phyloP scores from a whole-genome alignment of 805 yeast species.

The Cyberlindnera mississippiensis region DNA sequence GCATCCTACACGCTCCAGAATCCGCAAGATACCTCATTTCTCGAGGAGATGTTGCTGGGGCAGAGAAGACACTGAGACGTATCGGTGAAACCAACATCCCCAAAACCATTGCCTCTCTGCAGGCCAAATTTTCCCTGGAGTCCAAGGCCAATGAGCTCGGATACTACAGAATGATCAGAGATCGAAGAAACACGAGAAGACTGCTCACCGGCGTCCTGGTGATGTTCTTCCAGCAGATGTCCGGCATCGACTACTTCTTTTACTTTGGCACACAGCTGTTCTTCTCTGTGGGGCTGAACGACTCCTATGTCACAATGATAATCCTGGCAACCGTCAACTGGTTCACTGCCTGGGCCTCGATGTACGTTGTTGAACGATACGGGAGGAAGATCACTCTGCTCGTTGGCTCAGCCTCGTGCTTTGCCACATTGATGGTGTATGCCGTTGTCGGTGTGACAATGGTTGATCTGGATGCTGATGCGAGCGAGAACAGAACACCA shows the following conservation, averaged over 20 bases:
- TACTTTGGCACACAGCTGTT: conserved; percentile 60
- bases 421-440: conserved; percentile 52
- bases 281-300: conserved; percentile 45
- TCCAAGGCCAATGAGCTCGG: conserved; percentile 32
- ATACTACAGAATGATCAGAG: conserved; percentile 44
- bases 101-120: conserved; percentile 4
- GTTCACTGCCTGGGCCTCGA: conserved; percentile 44
- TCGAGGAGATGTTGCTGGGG: conserved; percentile 46
- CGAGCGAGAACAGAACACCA: conserved; percentile 31
- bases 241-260: conserved; percentile 66
- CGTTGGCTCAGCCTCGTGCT: conserved; percentile 44
- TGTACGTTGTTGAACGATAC: conserved; percentile 45
- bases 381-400: conserved; percentile 41
- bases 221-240: conserved; percentile 57
- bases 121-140: conserved; percentile 6
- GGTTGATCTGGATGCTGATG: conserved; percentile 30
- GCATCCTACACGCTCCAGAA: conserved; percentile 64
- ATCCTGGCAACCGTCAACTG: conserved; percentile 51
- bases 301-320: conserved; percentile 52
- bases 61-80: conserved; percentile 47
- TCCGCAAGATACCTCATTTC: conserved; percentile 59
- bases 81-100: conserved; percentile 42
- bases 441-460: conserved; percentile 40
- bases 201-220: conserved; percentile 50
- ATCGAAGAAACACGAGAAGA: conserved; percentile 27